A percentile compares a stretch with the other conserved stretches of the same genome.
phyloP scores from a whole-genome alignment of 1,139 yeast genomes.

The Magnusiomyces clavatus region DNA sequence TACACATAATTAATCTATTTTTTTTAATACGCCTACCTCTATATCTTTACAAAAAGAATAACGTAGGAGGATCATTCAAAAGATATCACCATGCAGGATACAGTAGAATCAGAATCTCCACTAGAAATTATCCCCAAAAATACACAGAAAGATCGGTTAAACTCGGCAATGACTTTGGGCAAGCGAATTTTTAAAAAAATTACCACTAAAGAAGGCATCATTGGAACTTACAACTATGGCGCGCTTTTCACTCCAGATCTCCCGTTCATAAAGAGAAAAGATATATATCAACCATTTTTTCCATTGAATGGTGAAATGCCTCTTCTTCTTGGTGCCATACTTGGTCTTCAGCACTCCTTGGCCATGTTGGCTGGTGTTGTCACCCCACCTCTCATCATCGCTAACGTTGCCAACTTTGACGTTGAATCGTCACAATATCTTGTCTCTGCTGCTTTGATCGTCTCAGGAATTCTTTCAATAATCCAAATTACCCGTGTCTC shows the following conservation, averaged over 20 bases:
- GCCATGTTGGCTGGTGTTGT: conserved; percentile 90
- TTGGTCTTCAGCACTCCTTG: conserved; percentile 81
- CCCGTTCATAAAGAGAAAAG: conserved; percentile 51
- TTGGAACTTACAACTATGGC: conserved; percentile 78
- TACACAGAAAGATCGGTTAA: no score
- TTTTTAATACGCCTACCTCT: no score
- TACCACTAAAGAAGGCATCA: conserved; percentile 59
- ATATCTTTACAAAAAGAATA: no score
- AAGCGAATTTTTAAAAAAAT: conserved; percentile 17
- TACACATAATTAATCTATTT: no score
- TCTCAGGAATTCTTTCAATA: conserved; percentile 63
- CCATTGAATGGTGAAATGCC: conserved; percentile 78
- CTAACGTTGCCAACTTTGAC: conserved; percentile 51
- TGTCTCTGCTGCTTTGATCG: conserved; percentile 69
- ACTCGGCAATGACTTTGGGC: no score
- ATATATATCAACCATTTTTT: conserved; percentile 56
- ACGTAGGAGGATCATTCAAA: no score
- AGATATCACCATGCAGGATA: no score
- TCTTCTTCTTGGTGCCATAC: conserved; percentile 56
- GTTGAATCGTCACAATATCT: conserved; percentile 51
- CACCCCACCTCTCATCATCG: conserved; percentile 72
- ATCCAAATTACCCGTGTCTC: conserved; percentile 79
- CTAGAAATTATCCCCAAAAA: no score
- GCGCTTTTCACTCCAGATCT: conserved; percentile 69
- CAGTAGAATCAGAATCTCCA: no score